Evolutionary conservation across 2,329 filamentous ascomycete species (phyloP), one percentile per base, ranked within the genome.

Genomic region (Whalleya microplaca): DNA sequence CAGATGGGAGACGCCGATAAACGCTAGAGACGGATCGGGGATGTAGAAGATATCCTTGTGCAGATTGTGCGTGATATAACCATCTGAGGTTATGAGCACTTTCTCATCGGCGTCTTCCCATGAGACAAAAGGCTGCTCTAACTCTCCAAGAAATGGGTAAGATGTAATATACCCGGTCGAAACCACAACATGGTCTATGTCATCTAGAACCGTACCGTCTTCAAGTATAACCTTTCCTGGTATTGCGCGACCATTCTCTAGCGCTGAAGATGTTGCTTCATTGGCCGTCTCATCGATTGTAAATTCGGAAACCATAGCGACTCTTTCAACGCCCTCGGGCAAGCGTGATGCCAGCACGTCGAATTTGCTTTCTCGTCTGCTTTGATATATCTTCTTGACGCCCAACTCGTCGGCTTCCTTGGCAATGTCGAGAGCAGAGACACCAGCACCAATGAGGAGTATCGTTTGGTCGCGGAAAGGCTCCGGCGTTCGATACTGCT

Each of bases 1-100:
- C 64, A 88, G 83, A 64, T 85, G 89, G 0, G 85, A 86, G 0
- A 87, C 82, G 0, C 87, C 87, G 18, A 90, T 75, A 59, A 90
- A 90, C 0, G 78, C 74, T 0, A 90, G 73, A 0, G 84, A 82
- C 0, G 87, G 85, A 57, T 90, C 86, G 0, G 80, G 79, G 43
- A 89, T 89, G 70, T 89, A 90, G 67, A 88, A 90, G 14, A 90
- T 85, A 66, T 91, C 87, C 55, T 84, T 84, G 74, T 90, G 84
- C 1, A 90, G 74, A 61, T 90, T 90, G 64, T 90, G 87, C 3
- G 79, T 75, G 67, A 85, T 83, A 12, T 78, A 79, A 1, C 87
- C 87, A 44, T 89, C 84, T 0, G 77, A 71, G 0, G 84, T 90
- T 3, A 91, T 82, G 0, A 91, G 73, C 0, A 84, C 70, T 0